phyloP scores from a whole-genome alignment of 208 protist species.

The Leishmania braziliensis region DNA sequence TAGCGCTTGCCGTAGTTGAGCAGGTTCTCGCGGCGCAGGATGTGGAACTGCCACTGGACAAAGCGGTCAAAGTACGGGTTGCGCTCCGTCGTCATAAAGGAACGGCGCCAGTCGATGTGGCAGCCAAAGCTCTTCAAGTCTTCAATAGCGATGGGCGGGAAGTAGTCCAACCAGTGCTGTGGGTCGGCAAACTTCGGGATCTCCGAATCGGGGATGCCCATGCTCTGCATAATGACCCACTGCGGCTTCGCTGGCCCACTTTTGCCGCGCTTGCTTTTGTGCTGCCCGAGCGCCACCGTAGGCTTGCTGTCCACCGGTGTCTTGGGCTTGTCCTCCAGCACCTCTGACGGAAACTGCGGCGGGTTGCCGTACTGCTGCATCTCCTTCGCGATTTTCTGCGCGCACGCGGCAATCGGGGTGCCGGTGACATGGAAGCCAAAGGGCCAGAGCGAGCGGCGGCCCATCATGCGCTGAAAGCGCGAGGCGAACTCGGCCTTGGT shows the following conservation, averaged over 20 bases:
- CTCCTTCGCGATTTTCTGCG: conserved; percentile 96
- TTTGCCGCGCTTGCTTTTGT: conserved; percentile 93
- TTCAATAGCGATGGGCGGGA: conserved; percentile 95
- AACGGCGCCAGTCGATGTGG: conserved; percentile 98
- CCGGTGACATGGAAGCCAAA: conserved; percentile 99
- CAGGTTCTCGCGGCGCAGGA: conserved; percentile 89
- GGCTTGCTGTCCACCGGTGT: conserved; percentile 19
- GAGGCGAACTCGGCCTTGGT: conserved; percentile 99
- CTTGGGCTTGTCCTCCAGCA: conserved; percentile 41
- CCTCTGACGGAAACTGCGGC: conserved; percentile 77
- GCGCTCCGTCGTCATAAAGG: conserved; percentile 99
- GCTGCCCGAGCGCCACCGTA: conserved; percentile 40
- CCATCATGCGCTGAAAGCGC: conserved; percentile 97
- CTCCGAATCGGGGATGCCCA: conserved; percentile 96
- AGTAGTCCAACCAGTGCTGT: conserved; percentile 98
- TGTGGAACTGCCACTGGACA: conserved; percentile 98
- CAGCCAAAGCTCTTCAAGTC: conserved; percentile 96
- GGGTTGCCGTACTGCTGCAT: conserved; percentile 91
- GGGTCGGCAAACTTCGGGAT: conserved; percentile 99
- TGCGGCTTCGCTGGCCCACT: conserved; percentile 88
- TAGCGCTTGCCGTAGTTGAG: conserved; percentile 98
- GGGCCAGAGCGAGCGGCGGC: conserved; percentile 98
- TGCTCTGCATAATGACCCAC: conserved; percentile 98
- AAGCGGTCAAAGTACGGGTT: conserved; percentile 99
- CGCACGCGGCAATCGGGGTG: conserved; percentile 99